These are phyloP conservation scores for Hygrophila difformis DNA, from an alignment of 257 asterid species.

Conservation along the genomic window DNA sequence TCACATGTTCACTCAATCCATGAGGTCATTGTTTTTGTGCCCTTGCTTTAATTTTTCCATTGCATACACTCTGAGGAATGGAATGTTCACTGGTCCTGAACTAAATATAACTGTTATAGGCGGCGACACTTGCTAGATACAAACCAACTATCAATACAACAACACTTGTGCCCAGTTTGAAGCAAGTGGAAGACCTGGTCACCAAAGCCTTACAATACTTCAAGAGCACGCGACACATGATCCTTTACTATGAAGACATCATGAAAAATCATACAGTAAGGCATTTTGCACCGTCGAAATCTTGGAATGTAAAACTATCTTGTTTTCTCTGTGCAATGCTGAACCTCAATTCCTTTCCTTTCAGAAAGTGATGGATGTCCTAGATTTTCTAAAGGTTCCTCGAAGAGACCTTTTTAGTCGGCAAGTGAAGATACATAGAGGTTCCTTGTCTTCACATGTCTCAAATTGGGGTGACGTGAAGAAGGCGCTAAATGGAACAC, in stretches of 20 bases:
- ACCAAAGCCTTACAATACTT: constrained; percentile 57
- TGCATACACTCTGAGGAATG: no score
- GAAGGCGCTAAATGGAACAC: constrained; percentile 65
- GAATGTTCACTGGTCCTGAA: not conserved
- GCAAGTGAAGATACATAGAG: constrained; percentile 87
- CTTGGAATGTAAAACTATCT: not conserved
- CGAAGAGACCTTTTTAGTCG: constrained; percentile 51
- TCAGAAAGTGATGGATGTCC: constrained; percentile 76
- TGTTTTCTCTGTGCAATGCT: not conserved
- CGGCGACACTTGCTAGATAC: constrained; percentile 77
- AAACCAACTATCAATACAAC: constrained; percentile 68
- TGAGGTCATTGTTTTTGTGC: constrained; percentile 39
- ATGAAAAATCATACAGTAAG: constrained; percentile 67
- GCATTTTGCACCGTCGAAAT: constrained; percentile 7
- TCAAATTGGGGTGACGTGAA: constrained; percentile 78
- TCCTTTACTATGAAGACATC: constrained; percentile 80
- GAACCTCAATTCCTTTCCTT: constrained; percentile 10
- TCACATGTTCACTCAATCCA: constrained; percentile 82
- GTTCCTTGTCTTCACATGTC: constrained; percentile 74
- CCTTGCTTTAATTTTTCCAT: no score
- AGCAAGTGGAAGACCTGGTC: constrained; percentile 66
- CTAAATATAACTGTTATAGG: constrained; percentile 35
- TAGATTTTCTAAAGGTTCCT: constrained; percentile 79
- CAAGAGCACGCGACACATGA: constrained; percentile 64
- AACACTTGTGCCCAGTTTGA: constrained; percentile 43